Evolutionary conservation across 1,284 basidiomycete genomes (phyloP).

Genomic region (Ganoderma meredithae): DNA sequence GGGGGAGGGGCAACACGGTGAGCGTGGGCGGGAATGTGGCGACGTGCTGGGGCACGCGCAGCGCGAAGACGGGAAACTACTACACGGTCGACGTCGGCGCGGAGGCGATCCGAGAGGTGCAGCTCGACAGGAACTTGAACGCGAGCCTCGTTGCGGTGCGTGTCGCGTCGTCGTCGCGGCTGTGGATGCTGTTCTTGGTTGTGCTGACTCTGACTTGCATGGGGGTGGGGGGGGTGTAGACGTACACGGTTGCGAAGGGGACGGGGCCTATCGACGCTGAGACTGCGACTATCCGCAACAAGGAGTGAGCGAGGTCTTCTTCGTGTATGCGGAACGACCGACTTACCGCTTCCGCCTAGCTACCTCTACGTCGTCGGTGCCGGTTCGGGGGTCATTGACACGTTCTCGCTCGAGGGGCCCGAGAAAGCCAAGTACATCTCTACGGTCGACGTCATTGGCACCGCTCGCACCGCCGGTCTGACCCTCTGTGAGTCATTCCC

Average conservation of each 20-base stretch:
- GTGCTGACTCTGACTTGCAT: too few relatives aligned
- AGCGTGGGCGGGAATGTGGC: slow-evolving; percentile 51
- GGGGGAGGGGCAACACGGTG: slow-evolving; percentile 32
- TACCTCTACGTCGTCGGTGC: slow-evolving; percentile 41
- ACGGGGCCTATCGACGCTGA: slow-evolving; percentile 41
- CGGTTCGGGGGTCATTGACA: slow-evolving; percentile 37
- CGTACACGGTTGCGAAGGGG: slow-evolving; percentile 36
- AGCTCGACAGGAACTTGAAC: slow-evolving; percentile 52
- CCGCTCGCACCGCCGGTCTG: slow-evolving; percentile 45
- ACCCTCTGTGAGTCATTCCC: slow-evolving; percentile 42
- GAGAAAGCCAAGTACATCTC: slow-evolving; percentile 44
- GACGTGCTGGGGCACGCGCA: slow-evolving; percentile 57
- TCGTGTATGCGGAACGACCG: neutral
- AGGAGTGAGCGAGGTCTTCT: slow-evolving; percentile 38
- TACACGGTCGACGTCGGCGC: slow-evolving; percentile 56
- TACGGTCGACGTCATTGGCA: slow-evolving; percentile 48
- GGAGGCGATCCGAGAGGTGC: slow-evolving; percentile 53
- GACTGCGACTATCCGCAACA: slow-evolving; percentile 39
- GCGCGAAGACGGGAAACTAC: slow-evolving; percentile 54
- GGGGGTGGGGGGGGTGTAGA: too few relatives aligned
- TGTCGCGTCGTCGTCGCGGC: slow-evolving; percentile 14
- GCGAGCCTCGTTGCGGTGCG: slow-evolving; percentile 51
- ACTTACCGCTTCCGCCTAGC: slow-evolving; percentile 23
- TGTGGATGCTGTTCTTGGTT: slow-evolving; percentile 17
- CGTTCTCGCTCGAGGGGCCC: slow-evolving; percentile 36